Conservation (phyloP, 805 yeast genomes). For the Komagataella phaffii region DNA sequence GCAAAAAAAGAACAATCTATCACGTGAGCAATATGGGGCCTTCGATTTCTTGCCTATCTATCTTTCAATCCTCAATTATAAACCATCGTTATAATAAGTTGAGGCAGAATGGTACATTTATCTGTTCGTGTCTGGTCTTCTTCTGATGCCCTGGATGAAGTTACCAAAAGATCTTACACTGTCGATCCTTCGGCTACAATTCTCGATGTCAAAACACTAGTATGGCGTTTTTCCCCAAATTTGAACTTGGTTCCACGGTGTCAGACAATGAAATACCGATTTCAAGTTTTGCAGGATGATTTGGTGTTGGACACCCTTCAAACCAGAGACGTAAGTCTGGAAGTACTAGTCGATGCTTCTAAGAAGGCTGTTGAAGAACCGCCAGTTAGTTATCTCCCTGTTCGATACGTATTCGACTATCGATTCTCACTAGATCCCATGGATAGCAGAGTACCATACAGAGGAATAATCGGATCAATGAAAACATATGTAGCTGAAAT, state of each 20-base stretch:
- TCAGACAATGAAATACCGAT: background rate
- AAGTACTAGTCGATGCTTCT: background rate
- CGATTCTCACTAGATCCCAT: background rate
- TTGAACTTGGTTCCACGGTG: background rate
- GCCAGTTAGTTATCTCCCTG: background rate
- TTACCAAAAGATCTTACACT: background rate
- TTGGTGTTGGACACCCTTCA: background rate
- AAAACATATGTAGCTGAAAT: background rate
- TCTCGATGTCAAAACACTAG: background rate
- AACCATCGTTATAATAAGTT: background rate
- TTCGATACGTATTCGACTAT: background rate
- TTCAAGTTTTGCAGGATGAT: background rate
- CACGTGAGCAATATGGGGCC: background rate
- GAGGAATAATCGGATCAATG: background rate
- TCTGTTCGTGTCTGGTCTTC: background rate
- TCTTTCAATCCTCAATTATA: background rate
- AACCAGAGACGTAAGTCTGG: background rate
- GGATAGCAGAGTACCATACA: background rate
- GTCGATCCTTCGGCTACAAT: background rate
- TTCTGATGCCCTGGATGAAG: background rate
- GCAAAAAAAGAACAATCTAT: background rate
- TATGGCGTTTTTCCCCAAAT: background rate
- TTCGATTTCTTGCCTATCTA: background rate
- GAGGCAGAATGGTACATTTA: background rate
- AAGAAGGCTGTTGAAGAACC: background rate